These are phyloP conservation scores for Fusarium neocosmosporiellum DNA, from an alignment of 2,329 filamentous ascomycete species.

Conservation along the genomic window DNA sequence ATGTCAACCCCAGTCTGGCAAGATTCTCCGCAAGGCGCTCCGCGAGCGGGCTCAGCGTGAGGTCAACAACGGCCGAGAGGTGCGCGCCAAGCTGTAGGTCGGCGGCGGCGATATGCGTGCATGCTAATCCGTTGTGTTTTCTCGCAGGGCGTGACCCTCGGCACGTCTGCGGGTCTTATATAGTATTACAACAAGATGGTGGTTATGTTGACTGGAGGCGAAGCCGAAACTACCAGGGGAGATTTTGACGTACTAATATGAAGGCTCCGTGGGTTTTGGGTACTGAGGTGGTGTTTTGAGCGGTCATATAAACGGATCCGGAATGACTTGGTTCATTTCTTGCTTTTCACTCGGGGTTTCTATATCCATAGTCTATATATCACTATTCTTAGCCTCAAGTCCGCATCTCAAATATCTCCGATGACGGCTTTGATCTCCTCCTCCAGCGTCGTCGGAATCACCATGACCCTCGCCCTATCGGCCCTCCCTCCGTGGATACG, in stretches of 20 bases:
- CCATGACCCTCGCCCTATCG: slow-evolving; percentile 31
- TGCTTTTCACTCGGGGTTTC: neutral
- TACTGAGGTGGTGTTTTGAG: neutral
- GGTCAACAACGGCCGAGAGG: slow-evolving; percentile 53
- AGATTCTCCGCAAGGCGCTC: slow-evolving; percentile 71
- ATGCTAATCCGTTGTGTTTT: slow-evolving; percentile 36
- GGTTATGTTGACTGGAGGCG: neutral
- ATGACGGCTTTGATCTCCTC: slow-evolving; percentile 43
- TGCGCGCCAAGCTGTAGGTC: slow-evolving; percentile 46
- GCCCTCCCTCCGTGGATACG: slow-evolving; percentile 49
- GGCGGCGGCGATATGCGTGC: slow-evolving; percentile 36
- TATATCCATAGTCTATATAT: slow-evolving; percentile 1
- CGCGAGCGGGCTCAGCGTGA: slow-evolving; percentile 68
- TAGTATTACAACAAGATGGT: neutral
- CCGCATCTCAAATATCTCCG: slow-evolving; percentile 12
- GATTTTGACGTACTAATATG: neutral
- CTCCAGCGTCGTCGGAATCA: slow-evolving; percentile 38
- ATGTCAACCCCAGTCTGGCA: slow-evolving; percentile 63
- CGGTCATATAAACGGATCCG: neutral
- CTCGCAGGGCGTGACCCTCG: slow-evolving; percentile 26
- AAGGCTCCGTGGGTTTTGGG: neutral
- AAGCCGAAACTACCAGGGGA: neutral
- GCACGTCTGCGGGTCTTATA: slow-evolving; percentile 12
- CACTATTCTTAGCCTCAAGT: neutral
- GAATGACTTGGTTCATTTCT: neutral